phyloP scores from a whole-genome alignment of 2,329 filamentous ascomycete species.

The Aureobasidium sp. region DNA sequence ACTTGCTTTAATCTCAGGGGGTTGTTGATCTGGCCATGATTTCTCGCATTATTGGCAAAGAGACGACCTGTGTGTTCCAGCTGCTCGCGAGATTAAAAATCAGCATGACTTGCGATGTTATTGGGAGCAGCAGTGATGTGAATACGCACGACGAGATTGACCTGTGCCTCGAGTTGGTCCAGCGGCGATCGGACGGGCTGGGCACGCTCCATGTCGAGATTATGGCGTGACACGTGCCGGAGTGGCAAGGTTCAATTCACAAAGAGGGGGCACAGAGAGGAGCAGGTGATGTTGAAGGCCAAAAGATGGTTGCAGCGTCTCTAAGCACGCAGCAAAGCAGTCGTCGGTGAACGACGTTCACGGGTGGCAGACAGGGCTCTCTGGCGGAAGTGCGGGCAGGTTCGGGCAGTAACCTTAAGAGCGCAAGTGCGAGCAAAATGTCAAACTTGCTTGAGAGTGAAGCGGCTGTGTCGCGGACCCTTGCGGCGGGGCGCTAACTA shows the following conservation, averaged over 20 bases:
- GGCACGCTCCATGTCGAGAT: slow-evolving; percentile 11
- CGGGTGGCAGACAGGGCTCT: not conserved
- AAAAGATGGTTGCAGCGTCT: not conserved
- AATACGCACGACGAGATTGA: slow-evolving; percentile 37
- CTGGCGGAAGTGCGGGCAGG: no score
- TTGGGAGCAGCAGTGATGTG: not conserved
- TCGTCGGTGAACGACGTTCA: not conserved
- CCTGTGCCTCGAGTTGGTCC: slow-evolving; percentile 37
- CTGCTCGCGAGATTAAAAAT: slow-evolving; percentile 17
- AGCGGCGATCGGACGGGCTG: slow-evolving; percentile 23
- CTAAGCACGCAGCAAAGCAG: not conserved
- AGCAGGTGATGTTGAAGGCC: not conserved
- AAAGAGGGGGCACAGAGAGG: not conserved
- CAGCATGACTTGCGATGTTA: not conserved
- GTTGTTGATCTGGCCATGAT: slow-evolving; percentile 23
- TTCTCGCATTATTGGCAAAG: slow-evolving; percentile 32
- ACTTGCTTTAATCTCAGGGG: slow-evolving; percentile 26
- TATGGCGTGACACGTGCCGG: slow-evolving; percentile 8
- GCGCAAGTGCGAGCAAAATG: not conserved
- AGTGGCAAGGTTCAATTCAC: not conserved
- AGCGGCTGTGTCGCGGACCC: not conserved
- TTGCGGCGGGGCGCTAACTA: not conserved
- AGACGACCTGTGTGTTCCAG: slow-evolving; percentile 37
- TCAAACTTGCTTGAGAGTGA: not conserved
- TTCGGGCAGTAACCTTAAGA: not conserved